Evolutionary conservation across 345 rosid genomes (phyloP).

Genomic region (Garcia nutans): DNA sequence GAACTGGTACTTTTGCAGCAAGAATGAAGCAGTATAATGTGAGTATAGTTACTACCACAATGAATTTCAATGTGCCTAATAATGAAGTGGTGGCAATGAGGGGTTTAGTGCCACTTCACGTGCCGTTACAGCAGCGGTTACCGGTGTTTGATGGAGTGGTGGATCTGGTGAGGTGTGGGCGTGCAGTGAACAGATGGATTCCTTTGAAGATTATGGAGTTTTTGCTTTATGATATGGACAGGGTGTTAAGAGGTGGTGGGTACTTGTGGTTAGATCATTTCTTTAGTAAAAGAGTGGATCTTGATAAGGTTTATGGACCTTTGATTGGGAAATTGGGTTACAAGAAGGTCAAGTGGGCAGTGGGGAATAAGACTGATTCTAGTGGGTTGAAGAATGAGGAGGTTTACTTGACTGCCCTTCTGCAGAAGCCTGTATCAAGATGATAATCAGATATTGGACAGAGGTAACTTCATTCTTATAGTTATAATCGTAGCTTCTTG

Average conservation of each 20-base stretch:
- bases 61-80: slow-evolving; percentile 87
- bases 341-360: slow-evolving; percentile 98
- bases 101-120: slow-evolving; percentile 84
- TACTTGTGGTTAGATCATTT: slow-evolving; percentile 91
- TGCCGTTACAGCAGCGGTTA: slow-evolving; percentile 87
- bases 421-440: slow-evolving; percentile 78
- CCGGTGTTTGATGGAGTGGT: slow-evolving; percentile 87
- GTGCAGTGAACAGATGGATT: slow-evolving; percentile 94
- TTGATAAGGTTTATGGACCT: slow-evolving; percentile 69
- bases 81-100: slow-evolving; percentile 86
- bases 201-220: slow-evolving; percentile 83
- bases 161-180: slow-evolving; percentile 89
- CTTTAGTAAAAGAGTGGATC: slow-evolving; percentile 65
- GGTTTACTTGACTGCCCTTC: slow-evolving; percentile 82
- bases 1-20: slow-evolving; percentile 84
- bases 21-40: slow-evolving; percentile 69
- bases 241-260: slow-evolving; percentile 85
- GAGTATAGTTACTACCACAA: slow-evolving; percentile 77
- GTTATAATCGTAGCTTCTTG: neutral
- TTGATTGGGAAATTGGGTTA: slow-evolving; percentile 83
- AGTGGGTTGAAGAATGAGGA: slow-evolving; percentile 70
- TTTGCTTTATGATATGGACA: slow-evolving; percentile 74
- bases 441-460: slow-evolving; percentile 25
- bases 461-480: slow-evolving; percentile 26
- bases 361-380: slow-evolving; percentile 64